A percentile compares a stretch with the other conserved stretches of the same genome.
phyloP scores from a whole-genome alignment of 2,329 filamentous ascomycete genomes.

The Anthostomella pinea region DNA sequence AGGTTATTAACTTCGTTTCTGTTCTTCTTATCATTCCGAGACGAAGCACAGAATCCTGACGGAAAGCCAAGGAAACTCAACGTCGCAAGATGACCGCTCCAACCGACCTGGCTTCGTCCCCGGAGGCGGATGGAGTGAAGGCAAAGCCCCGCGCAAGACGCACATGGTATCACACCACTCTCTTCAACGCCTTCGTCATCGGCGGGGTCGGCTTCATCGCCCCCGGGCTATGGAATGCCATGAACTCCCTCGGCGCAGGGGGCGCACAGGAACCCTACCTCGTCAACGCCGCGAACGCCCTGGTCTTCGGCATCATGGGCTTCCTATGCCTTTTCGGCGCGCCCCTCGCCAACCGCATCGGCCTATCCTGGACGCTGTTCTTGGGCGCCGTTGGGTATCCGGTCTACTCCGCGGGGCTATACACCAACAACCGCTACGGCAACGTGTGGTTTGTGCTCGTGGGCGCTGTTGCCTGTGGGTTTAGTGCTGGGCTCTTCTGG shows the following conservation, averaged over 20 bases:
- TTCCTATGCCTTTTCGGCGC: constrained; percentile 34
- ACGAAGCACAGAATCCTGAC: too few relatives aligned
- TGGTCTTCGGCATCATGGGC: constrained; percentile 36
- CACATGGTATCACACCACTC: constrained; percentile 47
- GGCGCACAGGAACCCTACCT: constrained; percentile 50
- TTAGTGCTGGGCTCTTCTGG: constrained; percentile 73
- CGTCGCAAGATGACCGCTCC: constrained; percentile 10
- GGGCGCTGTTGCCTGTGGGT: constrained; percentile 66
- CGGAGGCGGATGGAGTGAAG: neutral
- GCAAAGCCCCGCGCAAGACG: constrained; percentile 26
- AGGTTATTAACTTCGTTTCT: too few relatives aligned
- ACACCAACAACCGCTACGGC: constrained; percentile 43
- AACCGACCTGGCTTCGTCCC: constrained; percentile 1
- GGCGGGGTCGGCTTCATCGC: constrained; percentile 51
- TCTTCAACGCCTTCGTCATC: constrained; percentile 53
- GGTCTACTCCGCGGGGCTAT: constrained; percentile 36
- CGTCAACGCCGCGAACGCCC: constrained; percentile 36
- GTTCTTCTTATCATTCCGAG: too few relatives aligned
- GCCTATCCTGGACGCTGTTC: constrained; percentile 31
- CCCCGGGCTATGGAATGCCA: constrained; percentile 53
- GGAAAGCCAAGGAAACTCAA: constrained; percentile 1
- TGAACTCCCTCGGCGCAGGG: constrained; percentile 52
- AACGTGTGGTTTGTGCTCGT: constrained; percentile 65
- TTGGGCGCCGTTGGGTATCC: constrained; percentile 35
- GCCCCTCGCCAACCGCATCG: constrained; percentile 33